Conservation (phyloP, 1,139 yeast genomes). For the Martiniozyma asiatica region DNA sequence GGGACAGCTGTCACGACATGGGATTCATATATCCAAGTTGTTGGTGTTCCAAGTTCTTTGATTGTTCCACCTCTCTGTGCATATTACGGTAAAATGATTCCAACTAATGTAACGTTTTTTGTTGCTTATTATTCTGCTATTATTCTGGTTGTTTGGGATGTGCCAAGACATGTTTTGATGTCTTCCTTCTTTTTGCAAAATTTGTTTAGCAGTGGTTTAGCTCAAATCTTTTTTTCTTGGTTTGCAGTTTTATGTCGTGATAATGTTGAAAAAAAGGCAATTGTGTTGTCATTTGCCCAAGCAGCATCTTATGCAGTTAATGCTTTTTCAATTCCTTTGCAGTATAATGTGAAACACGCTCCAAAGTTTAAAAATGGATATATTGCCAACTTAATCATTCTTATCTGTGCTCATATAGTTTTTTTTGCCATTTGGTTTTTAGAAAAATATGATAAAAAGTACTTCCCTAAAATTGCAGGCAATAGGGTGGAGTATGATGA, state of each 20-base stretch:
- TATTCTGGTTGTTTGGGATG: conserved; percentile 8
- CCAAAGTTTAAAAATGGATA: conserved; percentile 38
- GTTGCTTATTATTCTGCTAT: conserved; percentile 7
- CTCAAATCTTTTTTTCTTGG: conserved; percentile 38
- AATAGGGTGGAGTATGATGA: too few species aligned
- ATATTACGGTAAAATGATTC: too few species aligned
- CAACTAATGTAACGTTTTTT: too few species aligned
- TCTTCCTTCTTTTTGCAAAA: conserved; percentile 7
- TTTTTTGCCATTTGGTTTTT: conserved; percentile 7
- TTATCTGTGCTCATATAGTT: conserved; percentile 12
- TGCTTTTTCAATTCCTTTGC: conserved; percentile 32
- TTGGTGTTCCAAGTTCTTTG: conserved; percentile 8
- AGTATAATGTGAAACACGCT: conserved; percentile 33
- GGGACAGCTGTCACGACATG: conserved; percentile 6
- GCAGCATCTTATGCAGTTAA: conserved; percentile 38
- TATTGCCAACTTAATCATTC: conserved; percentile 33
- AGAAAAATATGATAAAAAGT: conserved; percentile 11
- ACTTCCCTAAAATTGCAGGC: conserved; percentile 8
- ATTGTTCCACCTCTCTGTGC: conserved; percentile 9
- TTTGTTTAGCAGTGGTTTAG: conserved; percentile 7
- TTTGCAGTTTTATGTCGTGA: conserved; percentile 29
- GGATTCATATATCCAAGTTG: conserved; percentile 7
- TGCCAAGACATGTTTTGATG: conserved; percentile 5
- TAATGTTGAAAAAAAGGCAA: conserved; percentile 37
- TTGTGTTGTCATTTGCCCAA: conserved; percentile 36